Evolutionary conservation across 2,329 filamentous ascomycete species (phyloP), one percentile per base, ranked within the genome.

Genomic region (Alternaria brassicae): DNA sequence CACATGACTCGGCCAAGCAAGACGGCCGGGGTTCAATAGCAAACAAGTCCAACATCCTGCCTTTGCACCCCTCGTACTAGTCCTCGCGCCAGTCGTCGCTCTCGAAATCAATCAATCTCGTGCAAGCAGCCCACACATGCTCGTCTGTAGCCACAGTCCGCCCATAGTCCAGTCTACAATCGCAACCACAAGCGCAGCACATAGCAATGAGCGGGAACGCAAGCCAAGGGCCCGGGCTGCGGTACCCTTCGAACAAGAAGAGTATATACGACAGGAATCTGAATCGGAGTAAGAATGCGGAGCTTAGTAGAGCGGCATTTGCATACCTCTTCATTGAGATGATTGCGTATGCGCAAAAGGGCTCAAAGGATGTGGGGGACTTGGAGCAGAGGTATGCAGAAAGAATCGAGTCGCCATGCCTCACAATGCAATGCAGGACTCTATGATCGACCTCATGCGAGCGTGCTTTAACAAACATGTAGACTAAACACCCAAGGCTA

Each of bases 201-300:
- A 56, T 53, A 57, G 55, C 67, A 7, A 74, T 74, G 70, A 72
- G 67, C 59, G 66, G 67, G 41, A 71, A 62, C 53, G 54, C 60
- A 41, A 63, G 57, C 45, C 69, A 67, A 64, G 70, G 63, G 51
- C 45, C 70, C 12, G 89, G 91, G 25, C 88, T 99, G 62, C 91
- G 93, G 68, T 92, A 96, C 73, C 94, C 95, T 47, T 91, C 91
- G 56, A 96, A 89, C 78, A 92, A 93, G 82, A 98, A 98, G 82
- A 97, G 93, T 66, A 98, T 99, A 82, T 99, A 98, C 83, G 93
- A 97, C 83, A 88, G 95, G 55, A 93, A 96, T 62, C 84, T 98
- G 62, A 97, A 97, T 80, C 91, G 95, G 65, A 90, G 89, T 71
- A 91, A 92, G 77, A 92, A 91, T 70, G 87, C 91, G 58, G 94